These are phyloP conservation scores for Podaxis rugospora DNA, from an alignment of 768 basidiomycete species.

Conservation along the genomic window DNA sequence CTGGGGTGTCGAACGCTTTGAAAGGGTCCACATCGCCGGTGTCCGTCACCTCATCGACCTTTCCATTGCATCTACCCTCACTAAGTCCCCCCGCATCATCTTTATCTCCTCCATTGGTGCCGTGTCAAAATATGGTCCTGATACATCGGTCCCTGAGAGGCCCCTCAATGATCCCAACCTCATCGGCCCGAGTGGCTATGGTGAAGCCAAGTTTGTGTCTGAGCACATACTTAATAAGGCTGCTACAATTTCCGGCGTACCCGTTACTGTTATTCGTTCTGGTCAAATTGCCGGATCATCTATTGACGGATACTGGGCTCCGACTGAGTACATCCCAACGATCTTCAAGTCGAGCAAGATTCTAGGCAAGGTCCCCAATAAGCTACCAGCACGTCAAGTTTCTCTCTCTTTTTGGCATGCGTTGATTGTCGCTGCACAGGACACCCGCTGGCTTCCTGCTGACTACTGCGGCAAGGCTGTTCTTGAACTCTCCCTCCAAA, in stretches of 20 bases:
- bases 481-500: conserved; percentile 9
- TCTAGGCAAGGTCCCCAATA: conserved; percentile 7
- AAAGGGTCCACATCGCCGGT: conserved; percentile 9
- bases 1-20: conserved; percentile 12
- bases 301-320: conserved; percentile 10
- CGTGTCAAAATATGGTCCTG: background rate
- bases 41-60: conserved; percentile 10
- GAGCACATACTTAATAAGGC: conserved; percentile 9
- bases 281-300: conserved; percentile 12
- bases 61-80: background rate
- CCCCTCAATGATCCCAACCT: conserved; percentile 8
- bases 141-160: conserved; percentile 2
- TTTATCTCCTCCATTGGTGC: conserved; percentile 12
- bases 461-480: conserved; percentile 8
- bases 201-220: conserved; percentile 9
- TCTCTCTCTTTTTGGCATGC: background rate
- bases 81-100: background rate
- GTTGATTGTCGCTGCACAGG: background rate
- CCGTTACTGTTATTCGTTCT: conserved; percentile 10
- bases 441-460: conserved; percentile 10
- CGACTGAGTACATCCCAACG: conserved; percentile 12
- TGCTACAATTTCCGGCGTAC: background rate
- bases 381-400: conserved; percentile 4
- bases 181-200: conserved; percentile 4
- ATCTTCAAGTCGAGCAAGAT: conserved; percentile 9